A percentile compares a stretch with the other conserved stretches of the same genome.
Conservation (phyloP, 352 stramenopile genomes). For the Globisporangium spinosum region DNA sequence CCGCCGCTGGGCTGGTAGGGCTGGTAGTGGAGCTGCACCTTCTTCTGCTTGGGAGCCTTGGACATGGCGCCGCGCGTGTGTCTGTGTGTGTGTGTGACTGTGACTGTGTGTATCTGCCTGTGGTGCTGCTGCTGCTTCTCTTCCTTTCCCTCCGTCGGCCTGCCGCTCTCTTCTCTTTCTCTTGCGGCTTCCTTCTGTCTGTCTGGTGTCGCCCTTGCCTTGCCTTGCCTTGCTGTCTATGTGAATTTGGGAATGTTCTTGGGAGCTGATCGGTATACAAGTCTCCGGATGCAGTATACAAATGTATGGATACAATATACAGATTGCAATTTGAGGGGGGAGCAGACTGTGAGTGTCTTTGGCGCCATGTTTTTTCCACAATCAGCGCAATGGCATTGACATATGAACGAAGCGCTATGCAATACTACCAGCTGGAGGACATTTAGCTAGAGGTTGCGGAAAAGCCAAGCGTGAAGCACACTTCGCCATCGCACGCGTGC, state of each 20-base stretch:
- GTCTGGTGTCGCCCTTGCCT: not conserved
- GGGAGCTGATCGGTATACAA: not conserved
- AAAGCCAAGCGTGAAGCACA: not conserved
- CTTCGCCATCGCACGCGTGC: not conserved
- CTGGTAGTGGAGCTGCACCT: conserved; percentile 71
- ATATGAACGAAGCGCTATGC: too few species aligned
- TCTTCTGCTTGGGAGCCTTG: conserved; percentile 78
- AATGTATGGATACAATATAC: not conserved
- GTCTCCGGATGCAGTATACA: not conserved
- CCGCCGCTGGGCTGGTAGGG: conserved; percentile 51
- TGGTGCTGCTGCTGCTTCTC: not conserved
- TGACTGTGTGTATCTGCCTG: not conserved
- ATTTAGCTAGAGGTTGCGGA: not conserved
- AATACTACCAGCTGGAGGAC: not conserved
- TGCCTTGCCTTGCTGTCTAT: not conserved
- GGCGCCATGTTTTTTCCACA: not conserved
- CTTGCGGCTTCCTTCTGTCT: not conserved
- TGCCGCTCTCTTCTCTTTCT: not conserved
- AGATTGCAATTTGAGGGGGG: conserved; percentile 6
- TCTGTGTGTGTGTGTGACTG: not conserved
- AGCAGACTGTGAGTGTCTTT: not conserved
- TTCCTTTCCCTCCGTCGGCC: not conserved
- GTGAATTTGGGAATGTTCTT: not conserved
- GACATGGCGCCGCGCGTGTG: conserved; percentile 37
- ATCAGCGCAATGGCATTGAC: too few species aligned